Evolutionary conservation across 805 yeast species (phyloP).

Genomic region (Phaffomyces opuntiae): DNA sequence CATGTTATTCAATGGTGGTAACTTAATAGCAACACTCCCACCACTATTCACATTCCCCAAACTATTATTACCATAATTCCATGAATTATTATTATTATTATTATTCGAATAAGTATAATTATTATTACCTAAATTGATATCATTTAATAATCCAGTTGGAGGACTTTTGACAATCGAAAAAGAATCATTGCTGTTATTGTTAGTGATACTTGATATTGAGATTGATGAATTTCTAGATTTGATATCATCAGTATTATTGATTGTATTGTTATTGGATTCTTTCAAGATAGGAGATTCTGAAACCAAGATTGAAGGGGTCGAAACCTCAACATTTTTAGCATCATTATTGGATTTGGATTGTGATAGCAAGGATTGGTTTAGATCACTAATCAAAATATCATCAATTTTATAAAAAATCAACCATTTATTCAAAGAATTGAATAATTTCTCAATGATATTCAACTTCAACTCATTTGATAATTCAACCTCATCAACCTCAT

Average conservation of each 20-base stretch:
- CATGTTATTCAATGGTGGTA: slow-evolving; percentile 3
- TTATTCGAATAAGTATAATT: background rate
- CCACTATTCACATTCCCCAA: too few relatives aligned
- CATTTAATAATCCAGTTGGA: slow-evolving; percentile 1
- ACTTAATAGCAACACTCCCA: background rate
- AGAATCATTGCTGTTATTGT: background rate
- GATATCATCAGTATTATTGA: too few relatives aligned
- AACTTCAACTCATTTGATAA: background rate
- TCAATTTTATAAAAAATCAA: background rate
- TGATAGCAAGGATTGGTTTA: background rate
- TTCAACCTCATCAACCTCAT: background rate
- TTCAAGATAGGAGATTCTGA: too few relatives aligned
- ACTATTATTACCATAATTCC: too few relatives aligned
- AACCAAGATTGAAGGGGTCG: too few relatives aligned
- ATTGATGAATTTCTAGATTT: slow-evolving; percentile 1
- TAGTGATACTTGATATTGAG: background rate
- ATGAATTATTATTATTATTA: too few relatives aligned
- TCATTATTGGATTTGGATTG: background rate
- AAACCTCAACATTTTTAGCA: too few relatives aligned
- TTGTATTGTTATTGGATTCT: too few relatives aligned
- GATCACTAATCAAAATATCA: background rate
- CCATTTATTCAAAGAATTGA: slow-evolving; percentile 5
- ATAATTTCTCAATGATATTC: slow-evolving; percentile 3
- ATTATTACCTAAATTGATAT: background rate
- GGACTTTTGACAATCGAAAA: slow-evolving; percentile 4